Conservation (phyloP, 495 filamentous ascomycete species). For the Jackrogersella minutella region DNA sequence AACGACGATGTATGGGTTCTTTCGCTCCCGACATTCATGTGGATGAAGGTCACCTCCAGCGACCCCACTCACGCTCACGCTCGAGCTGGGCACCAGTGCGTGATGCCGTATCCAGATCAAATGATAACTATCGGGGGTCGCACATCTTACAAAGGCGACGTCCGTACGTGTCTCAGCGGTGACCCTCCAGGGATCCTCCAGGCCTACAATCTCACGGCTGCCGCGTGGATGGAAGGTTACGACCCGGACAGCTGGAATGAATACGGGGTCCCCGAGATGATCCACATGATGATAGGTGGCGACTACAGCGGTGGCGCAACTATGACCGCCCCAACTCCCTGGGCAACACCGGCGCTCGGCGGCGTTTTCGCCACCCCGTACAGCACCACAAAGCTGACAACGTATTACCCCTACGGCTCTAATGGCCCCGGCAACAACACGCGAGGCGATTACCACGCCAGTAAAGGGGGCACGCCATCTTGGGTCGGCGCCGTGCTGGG, state of each 20-base stretch:
- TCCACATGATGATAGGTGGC: conserved; percentile 69
- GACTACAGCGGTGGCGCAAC: conserved; percentile 68
- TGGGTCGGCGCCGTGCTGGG: conserved; percentile 73
- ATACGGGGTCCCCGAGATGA: conserved; percentile 68
- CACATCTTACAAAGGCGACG: conserved; percentile 26
- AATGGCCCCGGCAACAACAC: conserved; percentile 44
- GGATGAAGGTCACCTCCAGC: conserved; percentile 68
- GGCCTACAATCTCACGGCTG: conserved; percentile 70
- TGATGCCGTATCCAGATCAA: conserved; percentile 74
- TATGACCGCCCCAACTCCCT: conserved; percentile 55
- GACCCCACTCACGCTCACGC: conserved; percentile 55
- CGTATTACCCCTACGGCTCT: conserved; percentile 67
- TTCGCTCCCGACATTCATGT: conserved; percentile 79
- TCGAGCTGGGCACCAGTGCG: conserved; percentile 69
- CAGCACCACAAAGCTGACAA: conserved; percentile 60
- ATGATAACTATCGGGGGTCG: conserved; percentile 75
- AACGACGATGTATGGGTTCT: conserved; percentile 77
- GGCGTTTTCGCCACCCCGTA: conserved; percentile 66
- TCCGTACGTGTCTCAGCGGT: conserved; percentile 57
- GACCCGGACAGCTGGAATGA: conserved; percentile 63
- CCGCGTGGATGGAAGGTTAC: conserved; percentile 65
- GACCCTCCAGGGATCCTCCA: conserved; percentile 56
- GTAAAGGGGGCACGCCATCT: conserved; percentile 57
- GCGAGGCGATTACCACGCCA: conserved; percentile 30
- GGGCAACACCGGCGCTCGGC: conserved; percentile 59